These are phyloP conservation scores for Lactarius hengduanensis DNA, from an alignment of 768 basidiomycete genomes.

Conservation along the genomic window DNA sequence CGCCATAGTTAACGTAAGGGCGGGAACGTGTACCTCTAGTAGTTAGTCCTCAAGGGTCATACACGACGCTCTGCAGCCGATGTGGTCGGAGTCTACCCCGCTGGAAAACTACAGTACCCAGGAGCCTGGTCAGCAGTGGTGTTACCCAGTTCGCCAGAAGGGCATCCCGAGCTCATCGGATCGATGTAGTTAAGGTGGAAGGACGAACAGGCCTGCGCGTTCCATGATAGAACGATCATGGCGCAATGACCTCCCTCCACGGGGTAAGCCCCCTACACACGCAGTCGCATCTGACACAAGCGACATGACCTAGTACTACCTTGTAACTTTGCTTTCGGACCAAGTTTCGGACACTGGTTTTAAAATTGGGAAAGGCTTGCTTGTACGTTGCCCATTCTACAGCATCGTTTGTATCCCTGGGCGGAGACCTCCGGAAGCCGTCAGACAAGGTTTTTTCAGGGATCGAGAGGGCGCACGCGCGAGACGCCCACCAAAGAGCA, in stretches of 20 bases:
- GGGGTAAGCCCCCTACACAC: neutral
- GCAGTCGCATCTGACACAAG: neutral
- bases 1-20: neutral
- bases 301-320: neutral
- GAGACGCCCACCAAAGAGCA: conserved; percentile 84
- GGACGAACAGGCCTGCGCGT: neutral
- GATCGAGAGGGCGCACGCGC: conserved; percentile 61
- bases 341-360: conserved; percentile 2
- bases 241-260: neutral
- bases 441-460: conserved; percentile 76
- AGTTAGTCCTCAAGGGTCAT: neutral
- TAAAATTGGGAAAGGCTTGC: neutral
- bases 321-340: conserved; percentile 6
- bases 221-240: neutral
- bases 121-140: neutral
- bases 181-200: neutral
- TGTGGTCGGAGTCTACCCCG: neutral
- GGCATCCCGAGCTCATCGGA: neutral
- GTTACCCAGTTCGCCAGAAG: neutral
- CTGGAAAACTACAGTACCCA: neutral
- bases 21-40: neutral
- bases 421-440: conserved; percentile 41
- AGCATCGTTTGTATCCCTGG: conserved; percentile 1
- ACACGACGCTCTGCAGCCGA: neutral
- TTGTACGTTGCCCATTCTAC: neutral